Base-by-base conservation (phyloP, 495 filamentous ascomycete species). In the Aspergillus cavernicola region DNA sequence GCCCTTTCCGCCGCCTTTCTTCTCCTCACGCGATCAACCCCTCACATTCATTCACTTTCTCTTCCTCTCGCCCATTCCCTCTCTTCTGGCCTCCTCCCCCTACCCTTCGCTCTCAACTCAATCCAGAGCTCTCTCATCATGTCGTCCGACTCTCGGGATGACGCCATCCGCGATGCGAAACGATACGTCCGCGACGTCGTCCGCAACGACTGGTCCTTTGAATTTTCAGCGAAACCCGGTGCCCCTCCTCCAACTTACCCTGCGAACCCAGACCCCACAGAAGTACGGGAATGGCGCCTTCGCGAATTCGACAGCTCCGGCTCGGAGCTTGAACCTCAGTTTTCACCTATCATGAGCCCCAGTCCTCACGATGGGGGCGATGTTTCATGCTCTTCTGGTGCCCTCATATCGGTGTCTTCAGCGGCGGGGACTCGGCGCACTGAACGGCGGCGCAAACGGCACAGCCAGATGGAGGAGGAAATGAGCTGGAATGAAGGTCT, bases 401-500 rank as follows among this genome's bases (percentile, higher is more conserved):
- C 45, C 8, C 31, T 57, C 5, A n/a, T 31, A 16, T 48, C 28
- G 12, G 18, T 33, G 2, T 45, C 37, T 15, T 54, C 51, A 19
- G 2, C 36, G 24, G 4, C 37, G 31, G 24, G 45, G 35, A 12
- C 46, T 19, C 18, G 53, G 22, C 32, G 44, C 26, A 41, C 39
- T 2, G 67, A 80, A 49, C 75, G 81, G 32, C 82, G 85, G 38
- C 74, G 78, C 47, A 80, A 82, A 53, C 74, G 87, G 56, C 74
- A 80, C 56, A 77, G 72, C 9, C 67, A 70, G 28, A 64, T 87
- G 47, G 78, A 87, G 45, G 86, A 87, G 29, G 92, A 97, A 63
- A 82, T 88, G 78, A 63, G 67, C 15, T 95, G 88, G 88, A 97
- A 97, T 56, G 73, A 81, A 18, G 93, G 93, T 0, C 64, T 98